Conservation (phyloP, 1,284 basidiomycete species). For the Moesziomyces globuligerus region DNA sequence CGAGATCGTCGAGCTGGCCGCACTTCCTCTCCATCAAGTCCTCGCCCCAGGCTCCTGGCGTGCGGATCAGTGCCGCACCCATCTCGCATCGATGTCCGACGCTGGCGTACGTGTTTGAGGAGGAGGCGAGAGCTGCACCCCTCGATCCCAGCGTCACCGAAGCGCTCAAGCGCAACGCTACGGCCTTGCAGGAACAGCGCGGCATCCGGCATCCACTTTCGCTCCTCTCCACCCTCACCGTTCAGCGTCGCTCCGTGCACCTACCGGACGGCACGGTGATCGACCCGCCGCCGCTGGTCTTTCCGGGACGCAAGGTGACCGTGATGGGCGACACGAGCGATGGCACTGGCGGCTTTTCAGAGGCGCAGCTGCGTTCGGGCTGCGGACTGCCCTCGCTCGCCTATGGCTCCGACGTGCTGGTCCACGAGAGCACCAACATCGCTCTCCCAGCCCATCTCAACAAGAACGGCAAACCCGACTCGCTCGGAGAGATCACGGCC, state of each 20-base stretch:
- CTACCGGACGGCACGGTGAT: slow-evolving; percentile 61
- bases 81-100: slow-evolving; percentile 63
- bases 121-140: slow-evolving; percentile 42
- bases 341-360: slow-evolving; percentile 51
- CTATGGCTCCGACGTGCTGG: slow-evolving; percentile 57
- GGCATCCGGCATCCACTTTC: slow-evolving; percentile 61
- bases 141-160: slow-evolving; percentile 43
- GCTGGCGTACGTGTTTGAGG: slow-evolving; percentile 61
- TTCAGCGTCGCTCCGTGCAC: slow-evolving; percentile 41
- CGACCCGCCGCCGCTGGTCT: slow-evolving; percentile 52
- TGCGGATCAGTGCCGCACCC: slow-evolving; percentile 61
- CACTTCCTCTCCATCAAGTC: slow-evolving; percentile 44
- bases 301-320: slow-evolving; percentile 61
- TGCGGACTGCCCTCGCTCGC: slow-evolving; percentile 22
- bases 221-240: slow-evolving; percentile 47
- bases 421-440: slow-evolving; percentile 66
- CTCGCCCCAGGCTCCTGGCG: slow-evolving; percentile 22
- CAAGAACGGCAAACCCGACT: slow-evolving; percentile 41
- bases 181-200: slow-evolving; percentile 43
- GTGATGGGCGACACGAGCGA: slow-evolving; percentile 64
- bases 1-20: slow-evolving; percentile 52
- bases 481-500: slow-evolving; percentile 34
- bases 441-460: slow-evolving; percentile 48
- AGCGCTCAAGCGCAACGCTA: slow-evolving; percentile 52
- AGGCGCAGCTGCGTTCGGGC: slow-evolving; percentile 14